Conservation (phyloP, 2,329 filamentous ascomycete genomes). For the Orbilia ellipsospora region DNA sequence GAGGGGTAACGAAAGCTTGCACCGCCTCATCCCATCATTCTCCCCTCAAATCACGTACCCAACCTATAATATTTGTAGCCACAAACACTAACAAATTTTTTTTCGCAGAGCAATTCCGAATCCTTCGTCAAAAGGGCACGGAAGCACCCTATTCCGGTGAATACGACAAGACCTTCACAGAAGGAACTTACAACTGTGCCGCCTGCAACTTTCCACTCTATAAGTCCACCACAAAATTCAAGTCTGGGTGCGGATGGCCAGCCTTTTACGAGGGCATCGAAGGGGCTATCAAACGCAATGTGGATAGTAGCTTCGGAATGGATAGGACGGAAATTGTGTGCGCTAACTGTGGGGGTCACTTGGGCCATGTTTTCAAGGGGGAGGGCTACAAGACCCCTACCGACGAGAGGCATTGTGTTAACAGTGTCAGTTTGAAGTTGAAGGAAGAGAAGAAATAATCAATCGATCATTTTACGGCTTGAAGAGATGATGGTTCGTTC, state of each 20-base stretch:
- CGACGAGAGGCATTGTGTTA: slow-evolving; percentile 96
- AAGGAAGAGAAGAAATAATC: slow-evolving; percentile 60
- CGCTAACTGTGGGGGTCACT: slow-evolving; percentile 89
- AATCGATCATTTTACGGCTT: neutral
- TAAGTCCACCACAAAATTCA: slow-evolving; percentile 93
- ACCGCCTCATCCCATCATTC: slow-evolving; percentile 63
- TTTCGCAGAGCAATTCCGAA: slow-evolving; percentile 87
- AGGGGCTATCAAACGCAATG: slow-evolving; percentile 84
- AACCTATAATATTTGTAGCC: too few species aligned
- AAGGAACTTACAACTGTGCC: slow-evolving; percentile 86
- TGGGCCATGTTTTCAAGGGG: slow-evolving; percentile 92
- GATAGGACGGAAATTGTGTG: slow-evolving; percentile 91
- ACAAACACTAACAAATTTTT: neutral
- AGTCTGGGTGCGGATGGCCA: slow-evolving; percentile 95
- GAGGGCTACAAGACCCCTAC: slow-evolving; percentile 86
- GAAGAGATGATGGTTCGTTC: neutral
- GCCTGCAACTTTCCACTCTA: slow-evolving; percentile 90
- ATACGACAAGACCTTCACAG: slow-evolving; percentile 86
- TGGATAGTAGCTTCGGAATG: slow-evolving; percentile 83
- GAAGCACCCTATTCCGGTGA: slow-evolving; percentile 82
- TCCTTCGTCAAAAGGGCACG: slow-evolving; percentile 91
- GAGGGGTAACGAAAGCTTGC: slow-evolving; percentile 55
- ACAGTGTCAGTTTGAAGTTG: slow-evolving; percentile 90
- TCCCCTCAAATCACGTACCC: neutral
- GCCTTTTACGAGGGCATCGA: slow-evolving; percentile 97